Evolutionary conservation across 225 moss, liverwort and hornwort species (phyloP).

Genomic region (Takakia lepidozioides): DNA sequence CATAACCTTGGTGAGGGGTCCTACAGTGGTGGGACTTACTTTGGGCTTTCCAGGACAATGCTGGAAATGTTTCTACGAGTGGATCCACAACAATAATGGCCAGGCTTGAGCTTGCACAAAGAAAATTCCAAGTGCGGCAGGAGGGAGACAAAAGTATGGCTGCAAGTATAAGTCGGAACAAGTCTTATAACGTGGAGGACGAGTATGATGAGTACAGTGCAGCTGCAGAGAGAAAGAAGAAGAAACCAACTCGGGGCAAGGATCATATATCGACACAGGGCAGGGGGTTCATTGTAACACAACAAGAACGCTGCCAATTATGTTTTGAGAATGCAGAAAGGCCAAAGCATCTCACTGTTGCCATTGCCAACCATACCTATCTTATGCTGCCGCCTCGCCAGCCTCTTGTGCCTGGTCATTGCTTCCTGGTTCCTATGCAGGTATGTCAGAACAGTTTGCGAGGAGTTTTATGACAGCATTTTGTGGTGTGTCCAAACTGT

Average conservation of each 20-base stretch:
- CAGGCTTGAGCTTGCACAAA: conserved; percentile 52
- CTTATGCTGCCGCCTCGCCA: conserved; percentile 68
- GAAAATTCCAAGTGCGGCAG: conserved; percentile 44
- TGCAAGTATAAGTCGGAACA: conserved; percentile 66
- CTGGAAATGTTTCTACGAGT: conserved; percentile 10
- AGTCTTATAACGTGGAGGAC: conserved; percentile 61
- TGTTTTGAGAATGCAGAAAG: conserved; percentile 80
- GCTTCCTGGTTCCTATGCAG: conserved; percentile 83
- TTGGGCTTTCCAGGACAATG: no score
- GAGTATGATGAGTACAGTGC: conserved; percentile 66
- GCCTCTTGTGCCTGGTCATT: conserved; percentile 77
- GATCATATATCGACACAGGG: conserved; percentile 33
- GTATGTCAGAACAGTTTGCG: no score
- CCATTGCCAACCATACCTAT: conserved; percentile 82
- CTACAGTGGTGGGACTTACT: no score
- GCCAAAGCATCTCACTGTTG: conserved; percentile 89
- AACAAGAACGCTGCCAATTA: conserved; percentile 66
- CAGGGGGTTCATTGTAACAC: conserved; percentile 49
- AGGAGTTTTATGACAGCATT: no score
- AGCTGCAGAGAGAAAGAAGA: conserved; percentile 45
- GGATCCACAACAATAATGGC: conserved; percentile 33
- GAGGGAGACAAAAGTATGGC: conserved; percentile 71
- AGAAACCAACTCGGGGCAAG: conserved; percentile 19
- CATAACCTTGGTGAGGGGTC: no score
- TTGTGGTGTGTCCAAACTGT: no score